Percentiles rank a stretch among this genome's conserved stretches.
Conservation (phyloP, 2,329 filamentous ascomycete genomes). For the Monilinia vaccinii-corymbosi region DNA sequence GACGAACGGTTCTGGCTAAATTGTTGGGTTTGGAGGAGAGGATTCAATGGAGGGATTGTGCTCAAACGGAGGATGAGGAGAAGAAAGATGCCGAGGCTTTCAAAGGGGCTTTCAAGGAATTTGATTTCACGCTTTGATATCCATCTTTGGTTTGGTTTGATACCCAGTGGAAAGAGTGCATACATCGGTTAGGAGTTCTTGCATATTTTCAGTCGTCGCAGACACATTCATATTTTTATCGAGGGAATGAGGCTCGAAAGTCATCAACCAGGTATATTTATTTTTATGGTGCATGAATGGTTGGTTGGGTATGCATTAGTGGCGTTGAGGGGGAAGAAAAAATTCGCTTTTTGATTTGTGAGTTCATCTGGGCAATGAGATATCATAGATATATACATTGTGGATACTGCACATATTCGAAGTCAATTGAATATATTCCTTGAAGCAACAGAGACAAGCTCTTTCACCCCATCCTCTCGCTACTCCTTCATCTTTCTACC, state of each 20-base stretch:
- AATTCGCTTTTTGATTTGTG: not conserved
- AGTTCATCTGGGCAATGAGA: not conserved
- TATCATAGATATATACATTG: not conserved
- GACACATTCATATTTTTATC: not conserved
- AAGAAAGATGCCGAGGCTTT: conserved; percentile 68
- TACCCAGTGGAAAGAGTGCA: not conserved
- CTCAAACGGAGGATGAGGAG: conserved; percentile 71
- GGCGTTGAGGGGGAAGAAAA: not conserved
- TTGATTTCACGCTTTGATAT: conserved; percentile 55
- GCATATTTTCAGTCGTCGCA: not conserved
- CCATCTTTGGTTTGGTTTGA: not conserved
- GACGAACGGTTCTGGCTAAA: conserved; percentile 79
- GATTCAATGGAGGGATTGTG: conserved; percentile 77
- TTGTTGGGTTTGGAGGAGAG: conserved; percentile 70
- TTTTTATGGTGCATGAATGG: not conserved
- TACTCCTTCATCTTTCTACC: not conserved
- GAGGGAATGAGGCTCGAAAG: not conserved
- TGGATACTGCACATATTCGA: not conserved
- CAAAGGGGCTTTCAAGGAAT: conserved; percentile 71
- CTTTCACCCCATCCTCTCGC: not conserved
- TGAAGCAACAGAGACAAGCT: not conserved
- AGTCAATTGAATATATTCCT: not conserved
- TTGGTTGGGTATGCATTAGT: not conserved
- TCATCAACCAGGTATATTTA: not conserved
- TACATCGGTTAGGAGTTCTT: not conserved